These are phyloP conservation scores for Globisporangium apiculatum DNA, from an alignment of 352 stramenopile species.

Conservation along the genomic window DNA sequence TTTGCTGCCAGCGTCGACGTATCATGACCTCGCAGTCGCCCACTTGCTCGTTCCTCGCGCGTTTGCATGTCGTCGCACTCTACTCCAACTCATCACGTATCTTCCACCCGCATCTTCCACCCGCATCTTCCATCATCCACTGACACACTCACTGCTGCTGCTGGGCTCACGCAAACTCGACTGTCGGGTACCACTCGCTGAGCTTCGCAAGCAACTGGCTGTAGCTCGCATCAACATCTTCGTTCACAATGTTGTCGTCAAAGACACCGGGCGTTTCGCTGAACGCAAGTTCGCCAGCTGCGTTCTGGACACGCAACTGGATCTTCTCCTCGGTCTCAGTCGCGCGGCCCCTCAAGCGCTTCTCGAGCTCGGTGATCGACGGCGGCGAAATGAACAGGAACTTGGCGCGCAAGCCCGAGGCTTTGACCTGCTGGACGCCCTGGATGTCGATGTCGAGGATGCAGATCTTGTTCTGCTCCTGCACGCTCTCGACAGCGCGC, in stretches of 20 bases:
- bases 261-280: slow-evolving; percentile 78
- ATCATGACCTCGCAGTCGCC: background rate
- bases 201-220: slow-evolving; percentile 56
- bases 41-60: background rate
- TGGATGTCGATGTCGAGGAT: slow-evolving; percentile 99
- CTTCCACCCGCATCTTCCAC: background rate
- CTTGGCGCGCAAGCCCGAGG: slow-evolving; percentile 80
- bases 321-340: slow-evolving; percentile 98
- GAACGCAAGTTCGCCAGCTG: slow-evolving; percentile 90
- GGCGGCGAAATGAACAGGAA: slow-evolving; percentile 97
- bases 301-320: slow-evolving; percentile 89
- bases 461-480: slow-evolving; percentile 93
- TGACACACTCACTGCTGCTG: no score
- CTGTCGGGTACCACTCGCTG: slow-evolving; percentile 65
- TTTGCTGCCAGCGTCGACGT: background rate
- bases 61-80: background rate
- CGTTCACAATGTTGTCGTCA: slow-evolving; percentile 87
- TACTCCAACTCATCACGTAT: background rate
- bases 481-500: slow-evolving; percentile 88
- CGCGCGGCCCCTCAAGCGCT: slow-evolving; percentile 89
- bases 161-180: slow-evolving; percentile 26
- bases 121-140: background rate
- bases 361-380: slow-evolving; percentile 92
- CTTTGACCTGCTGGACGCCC: slow-evolving; percentile 93
- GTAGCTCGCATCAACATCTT: slow-evolving; percentile 82